A percentile compares a stretch with the other conserved stretches of the same genome.
Evolutionary conservation across 257 asterid genomes (phyloP).

Genomic region (Cinchona pubescens): DNA sequence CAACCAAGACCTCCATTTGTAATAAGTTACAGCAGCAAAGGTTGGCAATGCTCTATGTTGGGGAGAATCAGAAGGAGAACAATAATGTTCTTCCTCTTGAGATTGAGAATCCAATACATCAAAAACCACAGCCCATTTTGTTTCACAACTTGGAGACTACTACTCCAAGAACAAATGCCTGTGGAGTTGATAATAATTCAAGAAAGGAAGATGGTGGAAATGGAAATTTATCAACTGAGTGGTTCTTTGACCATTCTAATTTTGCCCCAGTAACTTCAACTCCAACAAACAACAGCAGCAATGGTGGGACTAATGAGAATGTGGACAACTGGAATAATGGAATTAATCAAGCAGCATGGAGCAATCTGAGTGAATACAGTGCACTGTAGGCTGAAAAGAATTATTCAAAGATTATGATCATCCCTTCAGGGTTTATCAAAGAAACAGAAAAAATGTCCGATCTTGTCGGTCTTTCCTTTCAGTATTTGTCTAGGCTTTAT

Average conservation of each 20-base stretch:
- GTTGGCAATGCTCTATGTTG: slow-evolving; percentile 49
- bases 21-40: slow-evolving; percentile 84
- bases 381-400: slow-evolving; percentile 33
- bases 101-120: no score
- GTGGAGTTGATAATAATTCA: slow-evolving; percentile 20
- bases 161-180: slow-evolving; percentile 27
- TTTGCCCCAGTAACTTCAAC: slow-evolving; percentile 33
- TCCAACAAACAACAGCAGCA: slow-evolving; percentile 32
- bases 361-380: slow-evolving; percentile 49
- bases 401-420: slow-evolving; percentile 3
- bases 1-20: slow-evolving; percentile 89
- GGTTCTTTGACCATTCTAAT: slow-evolving; percentile 57
- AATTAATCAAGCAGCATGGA: slow-evolving; percentile 55
- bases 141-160: slow-evolving; percentile 53
- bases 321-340: slow-evolving; percentile 67
- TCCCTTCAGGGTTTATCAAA: slow-evolving; percentile 8
- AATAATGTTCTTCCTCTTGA: slow-evolving; percentile 25
- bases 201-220: slow-evolving; percentile 41
- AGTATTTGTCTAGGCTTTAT: slow-evolving; percentile 1
- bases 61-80: slow-evolving; percentile 35
- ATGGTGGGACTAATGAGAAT: slow-evolving; percentile 30
- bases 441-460: slow-evolving; percentile 3
- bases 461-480: slow-evolving; percentile 9
- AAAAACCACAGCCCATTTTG: slow-evolving; percentile 65
- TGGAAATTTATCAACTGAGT: slow-evolving; percentile 49